Evolutionary conservation across 163 green algal genomes (phyloP), one percentile per base, ranked within the genome.

Genomic region (Prototheca wickerhamii): DNA sequence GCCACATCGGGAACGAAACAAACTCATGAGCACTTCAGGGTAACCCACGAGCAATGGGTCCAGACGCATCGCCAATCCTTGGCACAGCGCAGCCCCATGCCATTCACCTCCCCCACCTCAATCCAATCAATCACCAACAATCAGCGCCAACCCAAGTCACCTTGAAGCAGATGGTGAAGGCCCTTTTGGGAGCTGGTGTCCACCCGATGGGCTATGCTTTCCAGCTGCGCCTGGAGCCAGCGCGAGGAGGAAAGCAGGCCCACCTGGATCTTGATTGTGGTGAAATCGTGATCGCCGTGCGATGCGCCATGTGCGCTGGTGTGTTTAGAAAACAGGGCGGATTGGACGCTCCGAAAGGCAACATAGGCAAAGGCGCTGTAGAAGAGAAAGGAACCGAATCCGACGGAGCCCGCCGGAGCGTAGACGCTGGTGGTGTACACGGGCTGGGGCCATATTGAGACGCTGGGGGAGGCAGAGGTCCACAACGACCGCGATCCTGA

Each of bases 191-290:
- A 82, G 40, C 67, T 80, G n/a, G 87, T 96, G 78, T 98, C 87
- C 21, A 90, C 86, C 4, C 80, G 49, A 20, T 74, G 67, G 3
- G 86, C 84, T 37, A 97, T 90, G 21, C 78, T 65, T 28, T 96
- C 88, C 54, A 98, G 71, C 54, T 96, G 82, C 10, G 57, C 58
- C 76, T 98, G 88, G 57, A 95, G 84, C 44, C 77, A 59, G 20
- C 85, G 75, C 26, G 91, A 89, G 53, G 81, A 79, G 17, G 87
- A 89, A 69, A 97, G 83, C 50, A 98, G 71, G 18, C 89, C 91
- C 23, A 98, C 85, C 76, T 95, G 84, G 61, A 93, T 44, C 60
- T 76, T 81, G 18, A 62, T 68, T 54, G 89, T 80, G 12, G 71
- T 62, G 31, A 73, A 37, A 10, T 29, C 21, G 32, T 52, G 56